Evolutionary conservation across 495 filamentous ascomycete species (phyloP), one percentile per base, ranked within the genome.

Genomic region (Eremomyces bilateralis): DNA sequence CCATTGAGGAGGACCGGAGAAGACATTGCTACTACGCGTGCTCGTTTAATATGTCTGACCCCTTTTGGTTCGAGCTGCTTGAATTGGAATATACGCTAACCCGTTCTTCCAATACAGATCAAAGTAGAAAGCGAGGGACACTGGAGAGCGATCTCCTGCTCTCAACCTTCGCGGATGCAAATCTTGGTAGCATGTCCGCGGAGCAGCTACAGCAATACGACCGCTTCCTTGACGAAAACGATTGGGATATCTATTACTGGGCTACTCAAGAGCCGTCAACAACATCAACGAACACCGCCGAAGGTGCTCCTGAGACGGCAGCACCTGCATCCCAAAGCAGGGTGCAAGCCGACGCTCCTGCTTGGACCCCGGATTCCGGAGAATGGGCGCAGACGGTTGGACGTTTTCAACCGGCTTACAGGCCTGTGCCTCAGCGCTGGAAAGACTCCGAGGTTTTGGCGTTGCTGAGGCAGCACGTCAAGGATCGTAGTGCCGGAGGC

Each of bases 241-340:
- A 97, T 56, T 97, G 88, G 88, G 88, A 97, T 52, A 95, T 97
- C 39, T 97, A 97, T 62, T 97, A 97, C 65, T 97, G 88, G 88
- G 80, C 82, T 0, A 97, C 90, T n/a, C 90, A 97, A 52, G 71
- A 78, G 42, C 67, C 78, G 4, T 60, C 68, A 1, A 50, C 59
- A 0, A 64, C 69, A 11, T 51, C 59, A 1, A 18, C 41, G 17
- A 53, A 47, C 22, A 46, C 50, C 21, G 49, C 44, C 31, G 60
- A 54, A 46, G 60, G 42, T 42, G 45, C 28, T n/a, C 49, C 13
- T 0, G 38, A 40, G 33, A 45, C 44, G 38, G 52, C 35, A 12
- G 40, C 52, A 27, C 45, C 54, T 0, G 42, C 48, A 28, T 53
- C 56, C 12, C 45, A 48, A 31, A 59, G 49, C 22, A 53, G 53